These are phyloP conservation scores for Apiospora malaysiana DNA, from an alignment of 2,329 filamentous ascomycete species.

Conservation along the genomic window DNA sequence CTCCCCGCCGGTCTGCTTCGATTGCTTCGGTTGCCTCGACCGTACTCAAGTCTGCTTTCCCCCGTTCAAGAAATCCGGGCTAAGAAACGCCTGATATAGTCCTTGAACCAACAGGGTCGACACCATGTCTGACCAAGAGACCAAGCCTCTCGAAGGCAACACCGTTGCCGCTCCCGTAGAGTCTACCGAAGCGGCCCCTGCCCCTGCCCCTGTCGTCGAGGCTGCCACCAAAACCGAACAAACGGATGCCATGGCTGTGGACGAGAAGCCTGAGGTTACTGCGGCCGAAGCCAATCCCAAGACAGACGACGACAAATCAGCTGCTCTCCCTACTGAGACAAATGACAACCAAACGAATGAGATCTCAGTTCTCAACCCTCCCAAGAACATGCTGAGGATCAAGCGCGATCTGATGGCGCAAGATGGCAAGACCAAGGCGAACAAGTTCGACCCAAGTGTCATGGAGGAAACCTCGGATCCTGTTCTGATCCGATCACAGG, in stretches of 20 bases:
- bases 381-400: constrained; percentile 51
- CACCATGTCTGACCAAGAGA: constrained; percentile 43
- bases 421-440: constrained; percentile 57
- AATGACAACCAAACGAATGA: constrained; percentile 24
- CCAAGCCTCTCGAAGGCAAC: constrained; percentile 42
- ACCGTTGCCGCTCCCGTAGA: constrained; percentile 18
- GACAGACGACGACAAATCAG: constrained; percentile 31
- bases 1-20: neutral
- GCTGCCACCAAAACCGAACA: neutral
- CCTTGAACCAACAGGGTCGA: neutral
- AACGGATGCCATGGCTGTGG: constrained; percentile 6
- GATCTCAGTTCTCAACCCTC: constrained; percentile 29
- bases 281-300: constrained; percentile 36
- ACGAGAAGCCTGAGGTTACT: constrained; percentile 32
- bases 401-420: constrained; percentile 43
- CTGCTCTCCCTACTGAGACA: constrained; percentile 29
- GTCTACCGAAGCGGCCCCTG: constrained; percentile 21
- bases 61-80: neutral
- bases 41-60: neutral
- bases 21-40: neutral
- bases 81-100: neutral
- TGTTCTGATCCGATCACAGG: constrained; percentile 82
- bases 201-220: constrained; percentile 21
- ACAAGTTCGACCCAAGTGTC: constrained; percentile 73
- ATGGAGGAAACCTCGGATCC: constrained; percentile 78